Conservation (phyloP, 208 protist genomes). For the Crithidia mellificae region DNA sequence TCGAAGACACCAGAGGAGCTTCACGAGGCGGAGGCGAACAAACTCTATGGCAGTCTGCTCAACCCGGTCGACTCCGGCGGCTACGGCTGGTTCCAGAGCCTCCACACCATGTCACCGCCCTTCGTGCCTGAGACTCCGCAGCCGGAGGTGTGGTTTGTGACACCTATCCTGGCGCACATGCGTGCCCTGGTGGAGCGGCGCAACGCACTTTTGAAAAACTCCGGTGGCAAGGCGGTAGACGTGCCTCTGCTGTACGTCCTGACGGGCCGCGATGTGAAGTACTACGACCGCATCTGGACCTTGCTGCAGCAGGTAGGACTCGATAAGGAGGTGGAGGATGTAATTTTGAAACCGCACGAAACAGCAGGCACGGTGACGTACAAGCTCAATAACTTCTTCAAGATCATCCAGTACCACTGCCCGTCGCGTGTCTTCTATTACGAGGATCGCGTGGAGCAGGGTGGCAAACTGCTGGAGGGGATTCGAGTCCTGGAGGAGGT, state of each 20-base stretch:
- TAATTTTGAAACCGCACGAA: constrained; percentile 77
- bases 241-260: constrained; percentile 58
- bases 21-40: constrained; percentile 11
- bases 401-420: constrained; percentile 44
- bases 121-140: constrained; percentile 52
- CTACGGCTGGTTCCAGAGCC: constrained; percentile 81
- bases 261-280: constrained; percentile 74
- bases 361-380: constrained; percentile 67
- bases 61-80: constrained; percentile 46
- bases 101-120: constrained; percentile 65
- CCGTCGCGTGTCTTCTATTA: constrained; percentile 75
- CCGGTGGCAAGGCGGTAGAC: not conserved
- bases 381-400: constrained; percentile 70
- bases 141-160: constrained; percentile 32
- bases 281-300: constrained; percentile 52
- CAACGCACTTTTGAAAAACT: not conserved
- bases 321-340: constrained; percentile 38
- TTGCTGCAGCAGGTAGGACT: constrained; percentile 58
- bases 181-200: constrained; percentile 27
- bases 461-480: constrained; percentile 48
- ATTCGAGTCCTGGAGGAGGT: constrained; percentile 49
- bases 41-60: constrained; percentile 41
- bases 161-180: constrained; percentile 33
- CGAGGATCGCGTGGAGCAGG: constrained; percentile 79
- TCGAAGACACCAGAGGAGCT: not conserved